Evolutionary conservation across 306 rosid genomes (phyloP).

Genomic region (Pueraria montana): DNA sequence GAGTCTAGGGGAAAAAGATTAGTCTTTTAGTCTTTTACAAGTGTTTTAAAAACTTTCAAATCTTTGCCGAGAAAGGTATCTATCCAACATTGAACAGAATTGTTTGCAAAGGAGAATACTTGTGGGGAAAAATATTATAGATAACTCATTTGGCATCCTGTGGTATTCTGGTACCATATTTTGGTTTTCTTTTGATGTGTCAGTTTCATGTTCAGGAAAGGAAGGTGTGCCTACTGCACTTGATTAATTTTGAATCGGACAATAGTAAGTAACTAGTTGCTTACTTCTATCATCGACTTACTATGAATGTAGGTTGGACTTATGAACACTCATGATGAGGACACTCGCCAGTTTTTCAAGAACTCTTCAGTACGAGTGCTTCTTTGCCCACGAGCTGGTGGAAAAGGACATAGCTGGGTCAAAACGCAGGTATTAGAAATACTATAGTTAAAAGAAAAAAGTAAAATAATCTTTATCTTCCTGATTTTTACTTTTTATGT

Average conservation of each 20-base stretch:
- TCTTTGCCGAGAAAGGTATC: no score
- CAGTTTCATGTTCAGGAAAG: slow-evolving; percentile 10
- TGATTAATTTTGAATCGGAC: slow-evolving; percentile 39
- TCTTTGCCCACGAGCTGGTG: slow-evolving; percentile 82
- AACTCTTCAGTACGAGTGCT: slow-evolving; percentile 83
- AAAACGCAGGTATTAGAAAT: slow-evolving; percentile 62
- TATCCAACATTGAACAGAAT: no score
- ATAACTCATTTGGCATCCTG: neutral
- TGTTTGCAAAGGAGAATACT: no score
- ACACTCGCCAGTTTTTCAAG: slow-evolving; percentile 83
- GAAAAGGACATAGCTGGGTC: slow-evolving; percentile 78
- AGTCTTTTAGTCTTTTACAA: no score
- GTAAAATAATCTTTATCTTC: neutral
- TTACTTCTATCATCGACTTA: slow-evolving; percentile 14
- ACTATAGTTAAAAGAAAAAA: neutral
- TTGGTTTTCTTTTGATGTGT: slow-evolving; percentile 21
- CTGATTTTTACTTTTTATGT: neutral
- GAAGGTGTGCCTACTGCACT: neutral
- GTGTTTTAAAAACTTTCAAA: no score
- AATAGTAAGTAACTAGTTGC: slow-evolving; percentile 12
- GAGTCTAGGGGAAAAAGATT: no score
- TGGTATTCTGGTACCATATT: neutral
- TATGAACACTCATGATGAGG: slow-evolving; percentile 83
- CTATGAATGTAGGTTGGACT: slow-evolving; percentile 69
- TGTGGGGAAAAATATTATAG: neutral